Percentiles rank a stretch among this genome's conserved stretches.
These are phyloP conservation scores for Globisporangium cystogenes DNA, from an alignment of 352 stramenopile genomes.

Conservation along the genomic window DNA sequence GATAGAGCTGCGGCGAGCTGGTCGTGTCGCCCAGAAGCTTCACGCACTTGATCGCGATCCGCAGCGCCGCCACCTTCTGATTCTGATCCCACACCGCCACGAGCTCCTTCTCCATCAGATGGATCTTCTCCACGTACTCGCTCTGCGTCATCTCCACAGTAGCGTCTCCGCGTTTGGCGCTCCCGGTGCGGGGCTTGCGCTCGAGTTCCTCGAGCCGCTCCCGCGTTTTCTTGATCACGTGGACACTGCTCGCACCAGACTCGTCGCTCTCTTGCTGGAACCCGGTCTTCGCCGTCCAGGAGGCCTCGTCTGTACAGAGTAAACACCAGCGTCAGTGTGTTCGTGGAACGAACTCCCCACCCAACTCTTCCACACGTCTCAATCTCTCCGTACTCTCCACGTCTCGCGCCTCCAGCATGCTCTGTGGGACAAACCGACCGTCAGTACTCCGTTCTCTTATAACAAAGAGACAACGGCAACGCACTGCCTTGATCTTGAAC, in stretches of 20 bases:
- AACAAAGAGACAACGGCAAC: neutral
- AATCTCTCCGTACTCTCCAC: slow-evolving; percentile 34
- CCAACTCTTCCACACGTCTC: neutral
- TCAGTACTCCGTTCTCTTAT: neutral
- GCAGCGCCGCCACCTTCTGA: slow-evolving; percentile 84
- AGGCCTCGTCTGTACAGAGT: slow-evolving; percentile 26
- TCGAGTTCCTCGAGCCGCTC: slow-evolving; percentile 65
- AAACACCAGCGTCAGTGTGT: neutral
- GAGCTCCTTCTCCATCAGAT: slow-evolving; percentile 69
- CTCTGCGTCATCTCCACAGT: slow-evolving; percentile 76
- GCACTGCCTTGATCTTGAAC: slow-evolving; percentile 72
- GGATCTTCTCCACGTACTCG: slow-evolving; percentile 78
- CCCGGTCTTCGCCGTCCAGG: slow-evolving; percentile 28
- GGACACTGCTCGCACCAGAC: slow-evolving; percentile 17
- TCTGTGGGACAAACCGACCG: slow-evolving; percentile 15
- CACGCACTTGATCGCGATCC: slow-evolving; percentile 88
- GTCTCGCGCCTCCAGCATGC: slow-evolving; percentile 71
- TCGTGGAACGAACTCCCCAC: neutral
- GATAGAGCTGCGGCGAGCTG: slow-evolving; percentile 81
- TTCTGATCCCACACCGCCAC: slow-evolving; percentile 75
- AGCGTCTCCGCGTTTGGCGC: slow-evolving; percentile 12
- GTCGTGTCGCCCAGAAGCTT: slow-evolving; percentile 83
- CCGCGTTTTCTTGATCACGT: slow-evolving; percentile 61
- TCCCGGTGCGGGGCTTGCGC: slow-evolving; percentile 12
- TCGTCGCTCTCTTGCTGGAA: slow-evolving; percentile 31